A percentile compares a stretch with the other conserved stretches of the same genome.
Conservation (phyloP, 306 rosid genomes). For the Begonia masoniana region DNA sequence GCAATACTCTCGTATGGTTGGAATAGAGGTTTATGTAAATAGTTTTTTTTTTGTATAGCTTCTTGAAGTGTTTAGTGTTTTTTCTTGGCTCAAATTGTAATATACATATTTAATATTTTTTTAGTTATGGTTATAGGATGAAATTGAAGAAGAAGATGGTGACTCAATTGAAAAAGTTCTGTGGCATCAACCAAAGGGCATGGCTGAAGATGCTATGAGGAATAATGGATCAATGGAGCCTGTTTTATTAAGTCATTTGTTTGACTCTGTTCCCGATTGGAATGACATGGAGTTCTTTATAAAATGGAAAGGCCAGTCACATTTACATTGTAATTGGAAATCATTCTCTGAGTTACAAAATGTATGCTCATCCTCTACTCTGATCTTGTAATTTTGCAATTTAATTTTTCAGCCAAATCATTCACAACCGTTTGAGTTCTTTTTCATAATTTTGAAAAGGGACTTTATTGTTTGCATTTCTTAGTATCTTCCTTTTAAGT, state of each 20-base stretch:
- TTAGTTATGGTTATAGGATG: constrained; percentile 48
- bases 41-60: too few species aligned
- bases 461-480: too few species aligned
- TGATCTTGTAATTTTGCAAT: not conserved
- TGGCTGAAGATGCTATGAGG: constrained; percentile 71
- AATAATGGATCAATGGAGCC: constrained; percentile 71
- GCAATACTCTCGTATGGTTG: too few species aligned
- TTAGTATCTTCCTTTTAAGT: too few species aligned
- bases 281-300: constrained; percentile 72
- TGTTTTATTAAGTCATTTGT: constrained; percentile 62
- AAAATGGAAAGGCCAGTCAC: constrained; percentile 99
- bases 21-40: too few species aligned
- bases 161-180: constrained; percentile 93
- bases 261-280: constrained; percentile 81
- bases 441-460: too few species aligned
- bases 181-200: constrained; percentile 97
- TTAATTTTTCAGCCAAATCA: too few species aligned
- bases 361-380: constrained; percentile 33
- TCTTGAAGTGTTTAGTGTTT: too few species aligned
- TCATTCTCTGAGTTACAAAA: constrained; percentile 85
- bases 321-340: constrained; percentile 98
- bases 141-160: constrained; percentile 86
- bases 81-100: too few species aligned
- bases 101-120: too few species aligned
- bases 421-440: too few species aligned